Base-by-base conservation (phyloP, 139 green algal genomes). In the Axilococcus clingmanii region DNA sequence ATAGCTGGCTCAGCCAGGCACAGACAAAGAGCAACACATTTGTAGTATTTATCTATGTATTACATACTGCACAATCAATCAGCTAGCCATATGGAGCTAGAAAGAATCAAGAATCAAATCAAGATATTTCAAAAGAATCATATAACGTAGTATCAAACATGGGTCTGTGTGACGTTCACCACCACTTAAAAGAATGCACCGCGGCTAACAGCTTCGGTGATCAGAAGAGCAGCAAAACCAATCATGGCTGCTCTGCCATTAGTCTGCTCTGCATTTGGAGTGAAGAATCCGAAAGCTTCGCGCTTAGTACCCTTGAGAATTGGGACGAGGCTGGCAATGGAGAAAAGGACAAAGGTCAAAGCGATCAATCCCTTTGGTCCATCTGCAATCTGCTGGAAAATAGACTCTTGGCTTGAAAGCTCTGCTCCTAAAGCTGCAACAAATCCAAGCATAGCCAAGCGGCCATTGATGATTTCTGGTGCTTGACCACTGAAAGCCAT, bases 391-490 rank as follows among this genome's bases (percentile, higher is more conserved):
- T 82, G 74, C 38, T 56, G 34, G 24, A 66, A 30, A 12, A 78
- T 48, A 24, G 55, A 59, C 65, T 83, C 51, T 43, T 44, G 37
- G 25, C 27, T 56, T 16, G 42, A 50, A 29, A 69, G 23, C 60
- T 83, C 75, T 1, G 60, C 65, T 32, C 45, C 59, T 9, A 59
- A 36, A 4, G 63, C 60, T 8, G 64, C 69, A 7, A 74, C 57
- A 42, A 83, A 72, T 14, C 45, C 74, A 17, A 77, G 22, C 75
- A 83, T 83, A 25, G 69, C 61, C 20, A 83, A 28, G 27, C 75
- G 61, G 20, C 67, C 67, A 42, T 83, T 83, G 19, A 78, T 62
- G 16, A 80, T 53, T 56, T 83, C 74, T 36, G 74, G 74, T n/a
- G 59, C 66, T 22, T 58, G 55, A 22, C 73, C 73, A 28, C 40